Evolutionary conservation across 345 rosid genomes (phyloP).

Genomic region (Aquilaria malaccensis): DNA sequence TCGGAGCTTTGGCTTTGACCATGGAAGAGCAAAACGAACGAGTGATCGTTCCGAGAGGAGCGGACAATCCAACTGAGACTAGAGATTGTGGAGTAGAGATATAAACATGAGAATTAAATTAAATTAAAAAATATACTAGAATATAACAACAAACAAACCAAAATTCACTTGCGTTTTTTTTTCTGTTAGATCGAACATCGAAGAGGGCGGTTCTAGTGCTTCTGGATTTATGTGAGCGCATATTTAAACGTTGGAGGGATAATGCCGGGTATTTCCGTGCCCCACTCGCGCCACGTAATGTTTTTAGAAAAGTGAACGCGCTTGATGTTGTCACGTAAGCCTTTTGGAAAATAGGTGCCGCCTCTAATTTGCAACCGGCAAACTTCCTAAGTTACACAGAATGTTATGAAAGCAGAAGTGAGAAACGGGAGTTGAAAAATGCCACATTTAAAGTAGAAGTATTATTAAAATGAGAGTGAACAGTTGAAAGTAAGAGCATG

Average conservation of each 20-base stretch:
- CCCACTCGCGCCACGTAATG: conserved; percentile 11
- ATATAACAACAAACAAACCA: too few relatives aligned
- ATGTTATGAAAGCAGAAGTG: too few relatives aligned
- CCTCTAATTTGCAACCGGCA: too few relatives aligned
- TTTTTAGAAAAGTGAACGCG: background rate
- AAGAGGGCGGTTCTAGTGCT: too few relatives aligned
- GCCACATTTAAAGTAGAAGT: too few relatives aligned
- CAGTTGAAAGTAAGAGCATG: too few relatives aligned
- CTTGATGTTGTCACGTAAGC: conserved; percentile 2
- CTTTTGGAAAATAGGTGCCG: background rate
- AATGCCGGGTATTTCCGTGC: background rate
- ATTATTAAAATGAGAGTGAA: too few relatives aligned
- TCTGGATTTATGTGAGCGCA: conserved; percentile 17
- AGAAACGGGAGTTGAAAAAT: too few relatives aligned
- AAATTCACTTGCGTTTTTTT: background rate
- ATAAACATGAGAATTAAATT: background rate
- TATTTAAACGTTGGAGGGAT: background rate
- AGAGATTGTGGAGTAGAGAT: conserved; percentile 14
- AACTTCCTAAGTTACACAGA: too few relatives aligned
- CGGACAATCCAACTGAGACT: conserved; percentile 11
- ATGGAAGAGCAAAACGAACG: conserved; percentile 25
- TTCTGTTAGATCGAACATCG: background rate
- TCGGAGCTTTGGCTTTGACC: conserved; percentile 79
- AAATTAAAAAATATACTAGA: background rate
- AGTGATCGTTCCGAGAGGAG: conserved; percentile 4